Percentiles rank a stretch among this genome's conserved stretches.
Conservation (phyloP, 495 filamentous ascomycete species). For the Terfezia boudieri region DNA sequence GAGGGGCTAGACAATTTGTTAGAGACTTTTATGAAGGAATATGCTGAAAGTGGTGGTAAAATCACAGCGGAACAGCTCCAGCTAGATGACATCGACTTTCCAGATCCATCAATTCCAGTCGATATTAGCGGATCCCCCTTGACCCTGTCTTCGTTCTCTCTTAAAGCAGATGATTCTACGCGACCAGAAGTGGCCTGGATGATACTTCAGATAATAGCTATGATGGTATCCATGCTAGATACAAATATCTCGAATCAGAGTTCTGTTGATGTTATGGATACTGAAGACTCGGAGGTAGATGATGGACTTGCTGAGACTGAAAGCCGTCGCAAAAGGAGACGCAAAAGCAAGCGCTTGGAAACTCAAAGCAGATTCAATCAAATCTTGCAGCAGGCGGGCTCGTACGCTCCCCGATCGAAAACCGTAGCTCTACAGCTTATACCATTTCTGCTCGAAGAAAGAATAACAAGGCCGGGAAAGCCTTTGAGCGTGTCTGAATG, state of each 20-base stretch:
- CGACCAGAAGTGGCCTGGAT: constrained; percentile 24
- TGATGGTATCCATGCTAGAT: constrained; percentile 13
- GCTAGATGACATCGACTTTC: constrained; percentile 47
- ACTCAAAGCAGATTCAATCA: constrained; percentile 9
- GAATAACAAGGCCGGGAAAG: neutral
- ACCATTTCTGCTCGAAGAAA: constrained; percentile 35
- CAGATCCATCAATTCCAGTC: constrained; percentile 20
- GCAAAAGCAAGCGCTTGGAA: neutral
- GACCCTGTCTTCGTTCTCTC: constrained; percentile 22
- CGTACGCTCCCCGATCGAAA: constrained; percentile 25
- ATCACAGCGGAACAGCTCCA: constrained; percentile 35
- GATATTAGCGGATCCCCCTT: constrained; percentile 23
- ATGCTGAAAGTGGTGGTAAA: constrained; percentile 43
- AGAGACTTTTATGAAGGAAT: constrained; percentile 46
- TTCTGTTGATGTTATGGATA: constrained; percentile 17
- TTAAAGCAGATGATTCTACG: constrained; percentile 24
- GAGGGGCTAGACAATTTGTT: constrained; percentile 30
- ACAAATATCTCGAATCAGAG: neutral
- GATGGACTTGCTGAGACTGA: constrained; percentile 10
- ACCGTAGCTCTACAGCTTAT: constrained; percentile 57
- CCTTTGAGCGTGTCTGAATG: neutral
- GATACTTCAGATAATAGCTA: constrained; percentile 5
- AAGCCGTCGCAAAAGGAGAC: constrained; percentile 32
- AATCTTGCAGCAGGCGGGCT: constrained; percentile 36
- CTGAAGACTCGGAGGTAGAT: neutral